Base-by-base conservation (phyloP, 805 yeast species). In the Zygoascus flipseniorum region DNA sequence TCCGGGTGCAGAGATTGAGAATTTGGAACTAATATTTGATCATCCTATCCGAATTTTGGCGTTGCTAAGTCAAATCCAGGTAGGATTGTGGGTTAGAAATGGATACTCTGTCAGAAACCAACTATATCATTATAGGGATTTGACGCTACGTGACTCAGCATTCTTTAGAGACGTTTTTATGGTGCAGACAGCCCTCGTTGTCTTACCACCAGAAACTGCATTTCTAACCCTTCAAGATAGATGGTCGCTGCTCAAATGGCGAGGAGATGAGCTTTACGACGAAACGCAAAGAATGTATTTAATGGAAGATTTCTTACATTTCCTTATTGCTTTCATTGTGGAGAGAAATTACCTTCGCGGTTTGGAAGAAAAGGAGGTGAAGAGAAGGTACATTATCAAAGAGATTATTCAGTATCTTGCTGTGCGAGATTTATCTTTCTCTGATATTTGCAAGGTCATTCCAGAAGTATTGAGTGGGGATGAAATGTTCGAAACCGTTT, bases 61-160 rank as follows among this genome's bases (percentile, higher is more conserved):
- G 0, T 68, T 87, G 8, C 69, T 88, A 58, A 81, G 96, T 0
- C 97, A 93, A 62, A 86, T 92, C 8, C 84, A 87, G 56, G 82
- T 86, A 0, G 97, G 97, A 0, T 78, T 85, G 53, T 92, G 98
- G 98, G 97, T 92, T 0, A 78, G 98, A 62, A 92, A 92, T 68
- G 99, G 99, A 0, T 77, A 80, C 54, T 84, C 90, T 43, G 82
- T 89, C 5, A 76, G 85, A 43, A 81, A 83, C 26, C 98, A 92
- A 64, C 75, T 86, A 58, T 85, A 82, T 59, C 81, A 89, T 53
- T 92, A 92, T 65, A 78, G 85, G 42, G 83, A 80, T 54, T 78
- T 89, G 11, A 86, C 89, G 3, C 75, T 90, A 49, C 74, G 97
- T 52, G 97, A 90, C 58, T 80, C 81, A 56, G 95, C 97, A 0